A percentile compares a stretch with the other conserved stretches of the same genome.
Conservation (phyloP, 73 alveolate genomes). For the Tetrahymena thermophila region DNA sequence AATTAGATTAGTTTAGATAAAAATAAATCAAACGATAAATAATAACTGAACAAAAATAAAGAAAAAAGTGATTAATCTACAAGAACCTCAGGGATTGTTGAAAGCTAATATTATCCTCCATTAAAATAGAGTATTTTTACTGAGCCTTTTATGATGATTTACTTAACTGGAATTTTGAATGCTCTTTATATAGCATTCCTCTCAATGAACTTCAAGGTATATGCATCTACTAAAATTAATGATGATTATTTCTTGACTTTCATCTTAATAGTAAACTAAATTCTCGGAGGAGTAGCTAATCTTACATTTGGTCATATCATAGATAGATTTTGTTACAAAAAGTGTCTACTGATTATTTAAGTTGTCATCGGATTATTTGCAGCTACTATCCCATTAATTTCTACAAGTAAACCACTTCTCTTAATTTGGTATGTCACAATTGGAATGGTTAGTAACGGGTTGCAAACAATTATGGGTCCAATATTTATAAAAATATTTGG, state of each 20-base stretch:
- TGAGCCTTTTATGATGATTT: background rate
- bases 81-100: background rate
- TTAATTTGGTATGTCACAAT: background rate
- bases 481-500: background rate
- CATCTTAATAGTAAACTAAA: background rate
- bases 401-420: background rate
- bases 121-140: background rate
- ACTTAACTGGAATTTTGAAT: background rate
- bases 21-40: background rate
- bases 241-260: background rate
- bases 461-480: background rate
- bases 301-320: background rate
- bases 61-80: background rate
- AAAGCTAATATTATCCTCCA: background rate
- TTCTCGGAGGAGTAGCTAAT: background rate
- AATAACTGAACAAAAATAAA: background rate
- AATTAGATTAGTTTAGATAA: background rate
- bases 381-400: background rate
- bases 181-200: background rate
- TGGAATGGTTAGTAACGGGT: background rate
- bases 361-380: background rate
- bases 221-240: background rate
- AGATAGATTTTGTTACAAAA: background rate
- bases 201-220: background rate
- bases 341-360: background rate